A percentile compares a stretch with the other conserved stretches of the same genome.
These are phyloP conservation scores for Triticum monococcum DNA, from an alignment of 176 grass and related monocot genomes.

Conservation along the genomic window DNA sequence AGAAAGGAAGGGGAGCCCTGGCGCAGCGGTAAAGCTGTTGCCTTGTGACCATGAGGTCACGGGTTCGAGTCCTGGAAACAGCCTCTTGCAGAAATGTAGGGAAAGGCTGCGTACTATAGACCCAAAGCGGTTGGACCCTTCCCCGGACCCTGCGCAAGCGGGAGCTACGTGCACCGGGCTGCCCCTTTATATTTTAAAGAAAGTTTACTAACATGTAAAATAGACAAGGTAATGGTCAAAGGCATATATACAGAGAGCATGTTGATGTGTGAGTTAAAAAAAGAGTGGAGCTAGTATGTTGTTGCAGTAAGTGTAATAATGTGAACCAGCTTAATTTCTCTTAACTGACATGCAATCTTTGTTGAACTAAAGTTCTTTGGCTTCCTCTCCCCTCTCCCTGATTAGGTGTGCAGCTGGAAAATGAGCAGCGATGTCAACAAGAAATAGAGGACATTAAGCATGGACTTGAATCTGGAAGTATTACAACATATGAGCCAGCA, in stretches of 20 bases:
- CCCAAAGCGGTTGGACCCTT: no score
- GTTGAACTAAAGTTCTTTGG: background rate
- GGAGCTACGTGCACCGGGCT: no score
- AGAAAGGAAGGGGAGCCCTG: background rate
- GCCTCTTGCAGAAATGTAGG: no score
- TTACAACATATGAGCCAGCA: slow-evolving; percentile 65
- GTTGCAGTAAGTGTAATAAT: slow-evolving; percentile 14
- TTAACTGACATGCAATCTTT: slow-evolving; percentile 1
- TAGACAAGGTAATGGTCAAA: background rate
- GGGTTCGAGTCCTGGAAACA: no score
- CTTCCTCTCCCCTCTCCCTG: background rate
- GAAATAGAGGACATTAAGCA: slow-evolving; percentile 89
- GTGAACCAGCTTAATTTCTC: slow-evolving; percentile 20
- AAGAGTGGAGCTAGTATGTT: background rate
- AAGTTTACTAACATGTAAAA: background rate
- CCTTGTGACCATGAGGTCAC: no score
- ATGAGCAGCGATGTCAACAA: slow-evolving; percentile 93
- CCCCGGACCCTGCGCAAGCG: no score
- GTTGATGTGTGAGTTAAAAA: background rate
- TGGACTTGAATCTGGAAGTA: slow-evolving; percentile 79
- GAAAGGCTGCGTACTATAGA: no score
- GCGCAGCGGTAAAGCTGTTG: no score
- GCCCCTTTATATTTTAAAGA: background rate
- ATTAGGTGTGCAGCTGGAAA: slow-evolving; percentile 77
- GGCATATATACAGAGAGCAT: background rate